phyloP scores from a whole-genome alignment of 1,139 yeast species.

The Yamadazyma oceani region DNA sequence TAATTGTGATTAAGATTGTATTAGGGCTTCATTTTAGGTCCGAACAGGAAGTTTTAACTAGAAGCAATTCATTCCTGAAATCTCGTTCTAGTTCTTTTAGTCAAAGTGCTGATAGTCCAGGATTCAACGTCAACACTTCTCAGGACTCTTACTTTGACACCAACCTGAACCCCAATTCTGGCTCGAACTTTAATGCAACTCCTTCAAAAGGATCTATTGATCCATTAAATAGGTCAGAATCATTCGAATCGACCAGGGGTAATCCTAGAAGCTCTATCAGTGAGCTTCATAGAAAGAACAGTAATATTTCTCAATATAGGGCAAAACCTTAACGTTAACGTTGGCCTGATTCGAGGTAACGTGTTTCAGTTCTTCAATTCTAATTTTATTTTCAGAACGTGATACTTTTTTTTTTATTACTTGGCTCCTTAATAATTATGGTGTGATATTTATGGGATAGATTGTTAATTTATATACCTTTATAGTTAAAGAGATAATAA shows the following conservation, averaged over 20 bases:
- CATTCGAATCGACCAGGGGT: slow-evolving; percentile 2
- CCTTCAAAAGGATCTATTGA: slow-evolving; percentile 1
- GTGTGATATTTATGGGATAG: too few species aligned
- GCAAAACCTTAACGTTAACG: background rate
- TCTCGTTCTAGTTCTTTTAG: slow-evolving; percentile 7
- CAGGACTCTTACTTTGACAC: background rate
- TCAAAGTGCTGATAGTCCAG: slow-evolving; percentile 2
- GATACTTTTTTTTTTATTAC: background rate
- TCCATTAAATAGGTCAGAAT: slow-evolving; percentile 4
- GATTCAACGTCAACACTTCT: background rate
- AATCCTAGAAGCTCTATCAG: slow-evolving; percentile 7
- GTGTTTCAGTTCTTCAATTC: too few species aligned
- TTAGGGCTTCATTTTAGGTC: slow-evolving; percentile 14
- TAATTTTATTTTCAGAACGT: too few species aligned
- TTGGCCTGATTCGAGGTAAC: background rate
- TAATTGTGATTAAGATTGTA: slow-evolving; percentile 15
- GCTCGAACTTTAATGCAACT: background rate
- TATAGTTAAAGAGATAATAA: too few species aligned
- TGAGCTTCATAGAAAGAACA: slow-evolving; percentile 20
- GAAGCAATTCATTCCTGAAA: slow-evolving; percentile 19
- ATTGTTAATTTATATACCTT: too few species aligned
- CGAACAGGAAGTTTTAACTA: slow-evolving; percentile 15
- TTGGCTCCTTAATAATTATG: too few species aligned
- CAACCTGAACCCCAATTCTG: background rate
- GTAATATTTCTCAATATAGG: slow-evolving; percentile 14